phyloP scores from a whole-genome alignment of 2,329 filamentous ascomycete genomes.

The Colletotrichum lini region DNA sequence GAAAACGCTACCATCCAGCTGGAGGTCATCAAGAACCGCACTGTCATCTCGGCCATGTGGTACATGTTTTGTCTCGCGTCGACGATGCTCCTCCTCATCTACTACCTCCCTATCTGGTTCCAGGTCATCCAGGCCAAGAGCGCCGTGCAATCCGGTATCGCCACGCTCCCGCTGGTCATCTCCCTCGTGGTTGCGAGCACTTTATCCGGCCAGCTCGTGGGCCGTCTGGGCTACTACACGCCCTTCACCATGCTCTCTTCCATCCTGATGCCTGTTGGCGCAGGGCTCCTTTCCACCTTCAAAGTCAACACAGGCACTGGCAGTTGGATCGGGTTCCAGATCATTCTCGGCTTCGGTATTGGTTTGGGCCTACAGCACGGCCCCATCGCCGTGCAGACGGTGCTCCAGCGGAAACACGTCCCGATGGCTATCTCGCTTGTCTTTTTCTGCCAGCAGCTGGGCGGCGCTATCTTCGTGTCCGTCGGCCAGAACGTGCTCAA shows the following conservation, averaged over 20 bases:
- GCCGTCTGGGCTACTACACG: conserved; percentile 10
- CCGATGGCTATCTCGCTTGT: conserved; percentile 59
- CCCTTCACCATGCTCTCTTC: conserved; percentile 15
- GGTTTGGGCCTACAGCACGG: conserved; percentile 59
- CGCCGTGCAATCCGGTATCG: conserved; percentile 68
- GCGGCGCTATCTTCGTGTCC: conserved; percentile 60
- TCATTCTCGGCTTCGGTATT: conserved; percentile 60
- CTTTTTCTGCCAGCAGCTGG: conserved; percentile 61
- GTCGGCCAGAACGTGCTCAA: conserved; percentile 62
- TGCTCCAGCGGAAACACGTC: conserved; percentile 57
- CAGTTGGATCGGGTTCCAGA: conserved; percentile 52
- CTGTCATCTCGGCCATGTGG: conserved; percentile 31
- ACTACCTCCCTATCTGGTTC: conserved; percentile 41
- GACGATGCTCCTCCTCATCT: conserved; percentile 11
- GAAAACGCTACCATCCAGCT: conserved; percentile 57
- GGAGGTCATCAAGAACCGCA: conserved; percentile 57
- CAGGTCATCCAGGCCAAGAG: conserved; percentile 56
- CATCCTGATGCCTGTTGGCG: conserved; percentile 29
- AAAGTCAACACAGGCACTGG: conserved; percentile 11
- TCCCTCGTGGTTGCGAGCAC: conserved; percentile 48
- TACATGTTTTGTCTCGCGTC: conserved; percentile 7
- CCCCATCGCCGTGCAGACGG: conserved; percentile 62
- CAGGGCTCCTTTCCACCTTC: conserved; percentile 9
- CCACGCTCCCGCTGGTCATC: conserved; percentile 14
- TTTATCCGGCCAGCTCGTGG: conserved; percentile 7